A percentile compares a stretch with the other conserved stretches of the same genome.
Evolutionary conservation across 805 yeast genomes (phyloP).

Genomic region (Ogataea trehaloabstinens): DNA sequence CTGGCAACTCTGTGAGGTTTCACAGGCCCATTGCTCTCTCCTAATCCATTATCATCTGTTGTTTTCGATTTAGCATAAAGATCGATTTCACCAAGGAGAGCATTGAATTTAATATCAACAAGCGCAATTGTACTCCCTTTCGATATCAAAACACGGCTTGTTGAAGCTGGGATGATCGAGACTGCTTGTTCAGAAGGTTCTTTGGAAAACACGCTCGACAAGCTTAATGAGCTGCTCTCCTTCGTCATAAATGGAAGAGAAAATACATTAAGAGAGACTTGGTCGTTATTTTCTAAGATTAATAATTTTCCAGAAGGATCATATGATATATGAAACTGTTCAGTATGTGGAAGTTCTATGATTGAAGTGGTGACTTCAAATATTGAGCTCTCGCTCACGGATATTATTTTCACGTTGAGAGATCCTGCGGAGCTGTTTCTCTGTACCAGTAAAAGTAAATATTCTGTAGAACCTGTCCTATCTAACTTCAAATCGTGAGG

Average conservation of each 20-base stretch:
- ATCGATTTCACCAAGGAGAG: conserved; percentile 33
- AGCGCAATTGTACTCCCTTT: conserved; percentile 39
- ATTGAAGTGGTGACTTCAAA: conserved; percentile 29
- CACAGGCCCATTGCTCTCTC: conserved; percentile 5
- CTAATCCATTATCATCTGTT: conserved; percentile 4
- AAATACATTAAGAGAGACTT: conserved; percentile 21
- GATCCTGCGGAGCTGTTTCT: conserved; percentile 10
- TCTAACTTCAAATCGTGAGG: conserved; percentile 25
- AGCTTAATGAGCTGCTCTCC: conserved; percentile 26
- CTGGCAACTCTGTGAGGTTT: conserved; percentile 28
- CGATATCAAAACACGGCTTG: conserved; percentile 46
- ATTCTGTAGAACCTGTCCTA: conserved; percentile 20
- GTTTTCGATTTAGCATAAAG: conserved; percentile 30
- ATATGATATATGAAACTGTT: conserved; percentile 19
- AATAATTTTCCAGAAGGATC: conserved; percentile 32
- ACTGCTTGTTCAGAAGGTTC: conserved; percentile 27
- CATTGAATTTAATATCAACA: conserved; percentile 43
- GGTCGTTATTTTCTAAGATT: conserved; percentile 18
- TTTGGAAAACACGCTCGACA: conserved; percentile 21
- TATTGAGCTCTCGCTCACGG: conserved; percentile 26
- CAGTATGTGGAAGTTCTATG: conserved; percentile 18
- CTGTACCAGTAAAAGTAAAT: conserved; percentile 23
- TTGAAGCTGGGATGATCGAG: conserved; percentile 40
- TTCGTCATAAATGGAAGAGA: conserved; percentile 34
- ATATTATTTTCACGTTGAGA: conserved; percentile 25